Percentiles rank a stretch among this genome's conserved stretches.
Conservation (phyloP, 202 grass and related monocot species). For the Miscanthus sacchariflorus region DNA sequence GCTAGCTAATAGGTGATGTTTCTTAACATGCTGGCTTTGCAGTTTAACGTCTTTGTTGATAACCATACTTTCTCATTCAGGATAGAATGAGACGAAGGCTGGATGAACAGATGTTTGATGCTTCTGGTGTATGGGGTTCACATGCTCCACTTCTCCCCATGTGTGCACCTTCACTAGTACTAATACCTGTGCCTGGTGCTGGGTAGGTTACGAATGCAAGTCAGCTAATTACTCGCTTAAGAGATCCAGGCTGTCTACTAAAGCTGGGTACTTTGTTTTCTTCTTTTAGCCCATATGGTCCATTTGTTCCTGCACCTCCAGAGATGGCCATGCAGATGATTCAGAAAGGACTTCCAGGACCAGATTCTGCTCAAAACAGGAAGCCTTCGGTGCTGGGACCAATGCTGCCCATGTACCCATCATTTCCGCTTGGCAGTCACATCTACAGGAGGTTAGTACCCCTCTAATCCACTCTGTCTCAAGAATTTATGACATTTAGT, state of each 20-base stretch:
- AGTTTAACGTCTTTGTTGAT: conserved; percentile 24
- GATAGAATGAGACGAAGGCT: conserved; percentile 51
- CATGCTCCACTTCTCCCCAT: conserved; percentile 52
- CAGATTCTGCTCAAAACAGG: conserved; percentile 50
- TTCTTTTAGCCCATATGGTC: conserved; percentile 74
- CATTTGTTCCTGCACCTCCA: conserved; percentile 82
- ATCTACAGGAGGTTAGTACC: conserved; percentile 58
- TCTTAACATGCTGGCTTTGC: not conserved
- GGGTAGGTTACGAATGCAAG: conserved; percentile 61
- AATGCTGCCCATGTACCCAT: conserved; percentile 61
- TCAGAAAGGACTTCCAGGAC: conserved; percentile 56
- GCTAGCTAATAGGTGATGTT: not conserved
- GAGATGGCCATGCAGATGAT: conserved; percentile 72
- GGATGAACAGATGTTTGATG: conserved; percentile 52
- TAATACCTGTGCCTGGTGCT: conserved; percentile 79
- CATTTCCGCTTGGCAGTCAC: conserved; percentile 55
- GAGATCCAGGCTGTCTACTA: conserved; percentile 13
- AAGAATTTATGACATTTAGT: not conserved
- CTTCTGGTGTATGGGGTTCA: conserved; percentile 48
- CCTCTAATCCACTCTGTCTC: not conserved
- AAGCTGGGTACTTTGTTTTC: conserved; percentile 7
- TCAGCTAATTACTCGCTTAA: conserved; percentile 26
- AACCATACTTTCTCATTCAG: conserved; percentile 48
- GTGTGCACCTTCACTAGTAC: conserved; percentile 46
- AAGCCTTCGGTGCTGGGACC: conserved; percentile 48